Base-by-base conservation (phyloP, 2,329 filamentous ascomycete species). In the Raffaelea ambrosiae region DNA sequence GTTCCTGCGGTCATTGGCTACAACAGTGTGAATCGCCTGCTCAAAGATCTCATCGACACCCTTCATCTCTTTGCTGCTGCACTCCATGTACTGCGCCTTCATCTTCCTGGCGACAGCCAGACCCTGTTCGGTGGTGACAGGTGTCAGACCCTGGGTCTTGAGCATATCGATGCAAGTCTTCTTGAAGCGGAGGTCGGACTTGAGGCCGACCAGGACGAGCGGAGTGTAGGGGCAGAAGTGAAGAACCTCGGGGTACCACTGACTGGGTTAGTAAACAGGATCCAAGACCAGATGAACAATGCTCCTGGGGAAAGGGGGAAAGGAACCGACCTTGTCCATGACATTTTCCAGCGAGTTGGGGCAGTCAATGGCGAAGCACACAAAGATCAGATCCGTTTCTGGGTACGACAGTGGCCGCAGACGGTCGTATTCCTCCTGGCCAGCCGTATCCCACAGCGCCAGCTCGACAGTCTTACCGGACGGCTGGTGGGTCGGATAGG, bases 181-280 rank as follows among this genome's bases (percentile, higher is more conserved):
- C 76, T 97, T 97, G 70, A 84, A 81, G 59, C 93, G 89, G 51
- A 98, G 83, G 67, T 98, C 93, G 21, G 91, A 96, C 70, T 98
- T 98, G 61, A 98, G 83, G 50, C 91, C 93, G 57, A 96, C 86
- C 48, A 98, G 86, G 63, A 98, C 85, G 55, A 98, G 83, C 21
- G 93, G 93, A 2, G 91, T 97, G 60, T 93, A 95, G 16, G 93
- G 93, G 70, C 93, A 97, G 74, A 98, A 98, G 69, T 98, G 93
- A 48, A 97, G 81, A 59, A 98, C 93, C 73, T 98, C 93, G 51
- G 93, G 93, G 62, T 96, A 98, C 93, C 93, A 98, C 93, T 97
- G 58, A 18, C 51, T n/a, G 7, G 14, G 60, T 70, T 59, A 61
- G 58, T 11, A 22, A 13, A 14, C n/a, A n/a, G 26, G 23, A n/a